A percentile compares a stretch with the other conserved stretches of the same genome.
Evolutionary conservation across 2,329 filamentous ascomycete genomes (phyloP).

Genomic region (Diaporthe velutina): DNA sequence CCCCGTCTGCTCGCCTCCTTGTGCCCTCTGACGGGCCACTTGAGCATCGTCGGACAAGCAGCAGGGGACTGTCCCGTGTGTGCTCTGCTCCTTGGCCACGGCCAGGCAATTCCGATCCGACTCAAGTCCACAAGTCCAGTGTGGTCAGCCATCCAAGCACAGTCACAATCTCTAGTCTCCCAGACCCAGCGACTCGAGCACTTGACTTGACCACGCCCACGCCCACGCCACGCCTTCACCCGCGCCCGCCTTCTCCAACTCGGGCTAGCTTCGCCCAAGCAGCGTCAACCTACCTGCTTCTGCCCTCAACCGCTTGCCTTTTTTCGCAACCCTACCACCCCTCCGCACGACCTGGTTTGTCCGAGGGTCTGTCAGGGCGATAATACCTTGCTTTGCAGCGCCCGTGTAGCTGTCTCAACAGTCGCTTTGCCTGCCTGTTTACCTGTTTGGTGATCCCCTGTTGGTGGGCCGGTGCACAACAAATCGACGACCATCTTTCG

Average conservation of each 20-base stretch:
- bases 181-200: background rate
- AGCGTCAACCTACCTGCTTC: background rate
- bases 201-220: constrained; percentile 12
- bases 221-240: constrained; percentile 5
- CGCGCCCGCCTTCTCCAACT: constrained; percentile 22
- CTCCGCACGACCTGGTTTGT: constrained; percentile 18
- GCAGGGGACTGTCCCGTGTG: background rate
- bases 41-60: background rate
- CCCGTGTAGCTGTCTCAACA: background rate
- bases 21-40: background rate
- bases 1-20: background rate
- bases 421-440: background rate
- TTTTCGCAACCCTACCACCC: background rate
- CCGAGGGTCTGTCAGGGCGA: constrained; percentile 4
- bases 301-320: constrained; percentile 10
- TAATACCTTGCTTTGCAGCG: background rate
- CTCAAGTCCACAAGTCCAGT: background rate
- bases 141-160: background rate
- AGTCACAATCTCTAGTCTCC: constrained; percentile 19
- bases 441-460: background rate
- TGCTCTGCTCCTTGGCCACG: background rate
- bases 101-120: background rate
- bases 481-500: constrained; percentile 3
- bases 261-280: constrained; percentile 19
- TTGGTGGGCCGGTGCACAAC: constrained; percentile 24